A percentile compares a stretch with the other conserved stretches of the same genome.
These are phyloP conservation scores for Vitis rupestris DNA, from an alignment of 164 flowering plant genomes.

Conservation along the genomic window DNA sequence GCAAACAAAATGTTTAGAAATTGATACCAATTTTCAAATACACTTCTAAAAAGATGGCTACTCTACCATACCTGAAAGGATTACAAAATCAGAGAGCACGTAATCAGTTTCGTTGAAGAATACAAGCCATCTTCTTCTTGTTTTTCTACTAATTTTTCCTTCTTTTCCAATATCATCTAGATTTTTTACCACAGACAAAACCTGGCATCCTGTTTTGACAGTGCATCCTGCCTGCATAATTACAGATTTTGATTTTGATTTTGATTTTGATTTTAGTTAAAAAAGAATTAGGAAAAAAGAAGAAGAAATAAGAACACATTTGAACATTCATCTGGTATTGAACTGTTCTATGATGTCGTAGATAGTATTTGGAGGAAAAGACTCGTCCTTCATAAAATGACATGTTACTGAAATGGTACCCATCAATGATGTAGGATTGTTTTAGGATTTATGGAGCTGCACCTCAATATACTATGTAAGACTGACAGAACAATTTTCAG, in stretches of 20 bases:
- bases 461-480: too few relatives aligned
- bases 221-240: slow-evolving; percentile 54
- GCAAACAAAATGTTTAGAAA: neutral
- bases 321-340: neutral
- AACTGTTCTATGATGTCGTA: too few relatives aligned
- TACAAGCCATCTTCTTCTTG: slow-evolving; percentile 50
- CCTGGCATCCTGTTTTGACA: slow-evolving; percentile 50
- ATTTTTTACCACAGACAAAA: slow-evolving; percentile 40
- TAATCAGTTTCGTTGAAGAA: slow-evolving; percentile 48
- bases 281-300: too few relatives aligned
- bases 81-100: slow-evolving; percentile 44
- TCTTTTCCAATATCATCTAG: slow-evolving; percentile 10
- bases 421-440: too few relatives aligned
- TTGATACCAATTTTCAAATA: neutral
- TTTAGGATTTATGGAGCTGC: too few relatives aligned
- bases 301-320: neutral
- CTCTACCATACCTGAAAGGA: slow-evolving; percentile 46
- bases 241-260: neutral
- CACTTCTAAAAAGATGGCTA: neutral
- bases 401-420: too few relatives aligned
- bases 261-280: neutral
- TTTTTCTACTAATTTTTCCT: slow-evolving; percentile 10
- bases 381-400: too few relatives aligned
- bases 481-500: neutral
- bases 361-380: too few relatives aligned